Evolutionary conservation across 805 yeast genomes (phyloP).

Genomic region (Yamadazyma insecticola): DNA sequence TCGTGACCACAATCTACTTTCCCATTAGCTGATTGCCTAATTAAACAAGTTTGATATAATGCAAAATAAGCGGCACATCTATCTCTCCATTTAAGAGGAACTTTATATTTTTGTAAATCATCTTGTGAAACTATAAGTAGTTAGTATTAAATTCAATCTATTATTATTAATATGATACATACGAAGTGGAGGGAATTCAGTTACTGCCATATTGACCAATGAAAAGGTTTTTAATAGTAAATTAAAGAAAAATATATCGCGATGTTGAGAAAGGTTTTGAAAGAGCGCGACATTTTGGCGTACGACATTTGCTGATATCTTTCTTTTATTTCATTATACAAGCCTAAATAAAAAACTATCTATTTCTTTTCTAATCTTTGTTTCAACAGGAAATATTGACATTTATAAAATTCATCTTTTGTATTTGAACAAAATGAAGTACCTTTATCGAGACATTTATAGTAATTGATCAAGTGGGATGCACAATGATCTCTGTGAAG

Average conservation of each 20-base stretch:
- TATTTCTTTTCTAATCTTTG: constrained; percentile 38
- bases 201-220: constrained; percentile 27
- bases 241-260: not conserved
- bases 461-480: constrained; percentile 37
- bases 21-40: constrained; percentile 39
- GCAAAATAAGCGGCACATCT: constrained; percentile 65
- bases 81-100: constrained; percentile 78
- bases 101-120: constrained; percentile 74
- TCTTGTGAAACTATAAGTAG: constrained; percentile 71
- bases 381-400: constrained; percentile 39
- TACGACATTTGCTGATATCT: too few relatives aligned
- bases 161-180: constrained; percentile 13
- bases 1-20: constrained; percentile 62
- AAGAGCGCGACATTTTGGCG: too few relatives aligned
- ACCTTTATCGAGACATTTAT: constrained; percentile 41
- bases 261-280: not conserved
- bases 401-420: constrained; percentile 41
- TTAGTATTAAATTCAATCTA: constrained; percentile 3
- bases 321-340: too few relatives aligned
- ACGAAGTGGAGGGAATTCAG: constrained; percentile 42
- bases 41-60: constrained; percentile 39
- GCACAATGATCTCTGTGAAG: constrained; percentile 43
- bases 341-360: too few relatives aligned
- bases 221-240: constrained; percentile 7
- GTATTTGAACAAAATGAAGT: constrained; percentile 34